Evolutionary conservation across 31 red algal genomes (phyloP).

Genomic region (Asparagopsis taxiformis): DNA sequence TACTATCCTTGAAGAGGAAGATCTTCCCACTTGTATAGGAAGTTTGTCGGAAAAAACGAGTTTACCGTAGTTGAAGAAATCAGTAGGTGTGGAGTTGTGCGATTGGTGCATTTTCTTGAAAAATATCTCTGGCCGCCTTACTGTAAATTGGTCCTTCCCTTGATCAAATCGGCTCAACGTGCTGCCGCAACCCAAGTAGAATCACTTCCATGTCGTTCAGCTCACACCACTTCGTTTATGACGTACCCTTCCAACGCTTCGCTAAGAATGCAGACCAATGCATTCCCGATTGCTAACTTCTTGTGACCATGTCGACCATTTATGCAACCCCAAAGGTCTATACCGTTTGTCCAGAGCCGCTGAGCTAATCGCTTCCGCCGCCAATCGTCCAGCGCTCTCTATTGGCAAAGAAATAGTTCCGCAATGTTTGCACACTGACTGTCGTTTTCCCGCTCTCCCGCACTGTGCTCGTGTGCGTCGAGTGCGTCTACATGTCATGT

Average conservation of each 20-base stretch:
- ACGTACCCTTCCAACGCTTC: too few relatives aligned
- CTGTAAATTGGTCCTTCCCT: too few relatives aligned
- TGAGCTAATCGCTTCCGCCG: constrained; percentile 27
- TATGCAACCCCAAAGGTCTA: constrained; percentile 43
- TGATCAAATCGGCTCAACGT: too few relatives aligned
- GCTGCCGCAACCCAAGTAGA: too few relatives aligned
- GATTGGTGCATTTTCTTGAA: too few relatives aligned
- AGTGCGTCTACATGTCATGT: constrained; percentile 65
- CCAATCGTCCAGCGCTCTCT: constrained; percentile 39
- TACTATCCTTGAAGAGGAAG: constrained; percentile 15
- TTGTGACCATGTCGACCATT: background rate
- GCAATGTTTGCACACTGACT: constrained; percentile 47
- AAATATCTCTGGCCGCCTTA: too few relatives aligned
- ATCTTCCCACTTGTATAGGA: background rate
- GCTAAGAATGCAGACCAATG: background rate
- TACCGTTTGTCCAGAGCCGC: constrained; percentile 45
- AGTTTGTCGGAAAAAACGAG: background rate
- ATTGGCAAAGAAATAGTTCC: constrained; percentile 51
- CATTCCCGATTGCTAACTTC: background rate
- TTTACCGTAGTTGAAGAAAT: background rate
- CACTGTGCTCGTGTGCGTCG: constrained; percentile 60
- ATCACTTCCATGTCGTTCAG: too few relatives aligned
- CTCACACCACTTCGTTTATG: too few relatives aligned
- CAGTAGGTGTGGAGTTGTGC: background rate
- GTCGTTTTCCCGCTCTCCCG: constrained; percentile 29